A percentile compares a stretch with the other conserved stretches of the same genome.
These are phyloP conservation scores for Amanita pallidorosea DNA, from an alignment of 768 basidiomycete genomes.

Conservation along the genomic window DNA sequence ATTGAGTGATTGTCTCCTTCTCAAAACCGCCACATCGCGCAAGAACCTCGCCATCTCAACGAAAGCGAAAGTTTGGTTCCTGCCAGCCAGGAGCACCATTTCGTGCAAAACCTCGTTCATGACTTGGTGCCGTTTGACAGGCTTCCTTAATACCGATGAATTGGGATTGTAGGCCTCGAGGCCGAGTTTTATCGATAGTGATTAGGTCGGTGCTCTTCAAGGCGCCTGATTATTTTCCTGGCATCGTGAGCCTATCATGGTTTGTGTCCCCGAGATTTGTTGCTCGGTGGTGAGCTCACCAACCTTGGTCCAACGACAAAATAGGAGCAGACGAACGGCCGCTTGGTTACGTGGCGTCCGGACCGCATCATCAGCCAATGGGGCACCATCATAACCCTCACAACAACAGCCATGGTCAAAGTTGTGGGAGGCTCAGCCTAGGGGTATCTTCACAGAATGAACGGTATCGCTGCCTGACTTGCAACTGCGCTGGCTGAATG, in stretches of 20 bases:
- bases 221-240: slow-evolving; percentile 98
- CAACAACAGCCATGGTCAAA: too few relatives aligned
- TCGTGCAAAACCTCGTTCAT: slow-evolving; percentile 99
- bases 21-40: slow-evolving; percentile 91
- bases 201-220: slow-evolving; percentile 96
- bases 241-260: slow-evolving; percentile 98
- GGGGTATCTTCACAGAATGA: too few relatives aligned
- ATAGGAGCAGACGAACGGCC: too few relatives aligned
- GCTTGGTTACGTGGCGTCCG: too few relatives aligned
- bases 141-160: slow-evolving; percentile 99
- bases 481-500: too few relatives aligned
- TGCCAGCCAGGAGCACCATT: slow-evolving; percentile 82
- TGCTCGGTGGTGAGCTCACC: slow-evolving; percentile 96
- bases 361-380: too few relatives aligned
- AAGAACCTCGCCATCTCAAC: slow-evolving; percentile 96
- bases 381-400: too few relatives aligned
- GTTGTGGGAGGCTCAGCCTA: too few relatives aligned
- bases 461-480: too few relatives aligned
- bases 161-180: slow-evolving; percentile 91
- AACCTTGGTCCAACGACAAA: too few relatives aligned
- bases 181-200: slow-evolving; percentile 97
- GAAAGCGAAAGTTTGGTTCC: slow-evolving; percentile 91
- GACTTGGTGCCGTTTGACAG: slow-evolving; percentile 95
- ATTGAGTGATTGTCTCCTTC: slow-evolving; percentile 92
- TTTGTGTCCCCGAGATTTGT: slow-evolving; percentile 93